Evolutionary conservation across 441 rosid genomes (phyloP).

Genomic region (Sinapis alba): DNA sequence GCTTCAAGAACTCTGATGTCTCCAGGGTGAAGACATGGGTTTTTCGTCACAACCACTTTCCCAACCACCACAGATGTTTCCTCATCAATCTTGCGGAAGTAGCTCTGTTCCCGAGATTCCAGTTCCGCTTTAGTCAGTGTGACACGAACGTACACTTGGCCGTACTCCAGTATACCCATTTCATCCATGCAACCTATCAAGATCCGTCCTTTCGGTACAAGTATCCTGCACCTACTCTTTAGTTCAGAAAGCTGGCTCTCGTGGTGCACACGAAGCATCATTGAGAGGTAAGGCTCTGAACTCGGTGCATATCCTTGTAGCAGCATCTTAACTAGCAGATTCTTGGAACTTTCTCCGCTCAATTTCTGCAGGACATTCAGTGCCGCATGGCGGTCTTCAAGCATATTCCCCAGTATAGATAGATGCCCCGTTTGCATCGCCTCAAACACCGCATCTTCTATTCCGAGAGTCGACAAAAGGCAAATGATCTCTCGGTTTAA

Average conservation of each 20-base stretch:
- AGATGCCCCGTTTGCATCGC: conserved; percentile 66
- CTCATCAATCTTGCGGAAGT: conserved; percentile 65
- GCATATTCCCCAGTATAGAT: conserved; percentile 65
- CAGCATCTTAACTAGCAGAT: conserved; percentile 72
- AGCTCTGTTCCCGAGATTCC: conserved; percentile 49
- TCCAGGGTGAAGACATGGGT: conserved; percentile 98
- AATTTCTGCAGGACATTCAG: conserved; percentile 65
- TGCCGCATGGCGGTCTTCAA: conserved; percentile 63
- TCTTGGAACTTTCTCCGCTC: conserved; percentile 55
- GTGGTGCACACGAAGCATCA: conserved; percentile 84
- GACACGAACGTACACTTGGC: conserved; percentile 76
- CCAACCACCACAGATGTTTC: conserved; percentile 66
- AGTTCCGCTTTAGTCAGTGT: conserved; percentile 74
- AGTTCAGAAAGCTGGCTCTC: conserved; percentile 69
- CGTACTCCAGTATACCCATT: conserved; percentile 72
- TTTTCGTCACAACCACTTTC: conserved; percentile 85
- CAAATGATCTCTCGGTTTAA: conserved; percentile 82
- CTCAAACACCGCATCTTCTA: conserved; percentile 70
- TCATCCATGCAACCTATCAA: conserved; percentile 93
- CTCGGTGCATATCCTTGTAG: conserved; percentile 74
- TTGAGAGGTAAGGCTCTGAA: conserved; percentile 77
- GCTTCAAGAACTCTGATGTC: conserved; percentile 91
- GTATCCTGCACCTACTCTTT: conserved; percentile 72
- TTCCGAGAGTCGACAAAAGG: conserved; percentile 80
- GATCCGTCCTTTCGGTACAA: conserved; percentile 81